Conservation (phyloP, 768 basidiomycete species). For the Arthromyces matolae region DNA sequence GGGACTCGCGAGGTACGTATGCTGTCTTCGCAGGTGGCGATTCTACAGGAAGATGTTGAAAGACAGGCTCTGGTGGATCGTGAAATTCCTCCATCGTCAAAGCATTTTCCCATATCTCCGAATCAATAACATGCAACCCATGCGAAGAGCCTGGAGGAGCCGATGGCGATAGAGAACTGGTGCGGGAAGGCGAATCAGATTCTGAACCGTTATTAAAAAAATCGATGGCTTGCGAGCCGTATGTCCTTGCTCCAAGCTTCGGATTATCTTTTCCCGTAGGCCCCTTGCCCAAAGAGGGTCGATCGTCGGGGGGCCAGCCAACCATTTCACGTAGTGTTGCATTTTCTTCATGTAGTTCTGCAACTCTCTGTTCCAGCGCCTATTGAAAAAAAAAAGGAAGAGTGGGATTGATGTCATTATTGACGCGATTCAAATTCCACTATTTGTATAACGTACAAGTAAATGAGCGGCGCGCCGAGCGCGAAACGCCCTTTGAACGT, state of each 20-base stretch:
- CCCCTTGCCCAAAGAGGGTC: constrained; percentile 74
- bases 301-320: constrained; percentile 68
- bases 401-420: constrained; percentile 29
- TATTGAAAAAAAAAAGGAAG: constrained; percentile 35
- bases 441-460: constrained; percentile 48
- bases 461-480: constrained; percentile 87
- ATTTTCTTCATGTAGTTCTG: constrained; percentile 85
- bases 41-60: constrained; percentile 42
- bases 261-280: constrained; percentile 87
- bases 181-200: constrained; percentile 46
- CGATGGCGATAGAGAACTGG: constrained; percentile 63
- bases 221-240: constrained; percentile 21
- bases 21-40: constrained; percentile 47
- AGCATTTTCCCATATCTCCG: constrained; percentile 52
- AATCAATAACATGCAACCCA: constrained; percentile 45
- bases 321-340: constrained; percentile 65
- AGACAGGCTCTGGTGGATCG: constrained; percentile 36
- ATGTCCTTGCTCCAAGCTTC: constrained; percentile 38
- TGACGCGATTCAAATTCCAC: constrained; percentile 38
- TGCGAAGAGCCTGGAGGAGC: constrained; percentile 47
- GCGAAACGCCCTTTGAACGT: constrained; percentile 87
- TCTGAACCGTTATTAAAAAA: constrained; percentile 42
- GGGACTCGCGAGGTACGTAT: constrained; percentile 40
- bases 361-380: constrained; percentile 78
- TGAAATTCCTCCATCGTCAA: constrained; percentile 47